Evolutionary conservation across 768 basidiomycete species (phyloP).

Genomic region (Macrocybe gigantea): DNA sequence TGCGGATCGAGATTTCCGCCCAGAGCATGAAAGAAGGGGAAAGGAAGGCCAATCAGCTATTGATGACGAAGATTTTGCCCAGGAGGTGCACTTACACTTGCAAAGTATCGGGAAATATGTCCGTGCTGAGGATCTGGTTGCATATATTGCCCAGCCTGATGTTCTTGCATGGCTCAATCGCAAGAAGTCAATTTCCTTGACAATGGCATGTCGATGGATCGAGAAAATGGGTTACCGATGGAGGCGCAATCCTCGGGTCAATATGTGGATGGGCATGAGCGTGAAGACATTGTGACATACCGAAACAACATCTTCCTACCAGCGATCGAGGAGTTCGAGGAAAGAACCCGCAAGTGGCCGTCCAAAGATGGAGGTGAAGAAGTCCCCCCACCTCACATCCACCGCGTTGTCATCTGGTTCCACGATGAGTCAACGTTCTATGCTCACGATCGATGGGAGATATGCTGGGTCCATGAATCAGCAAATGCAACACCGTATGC

Average conservation of each 20-base stretch:
- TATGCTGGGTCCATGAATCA: constrained; percentile 17
- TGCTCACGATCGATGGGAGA: constrained; percentile 21
- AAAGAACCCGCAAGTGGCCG: constrained; percentile 8
- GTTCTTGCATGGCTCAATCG: constrained; percentile 6
- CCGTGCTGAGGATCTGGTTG: constrained; percentile 14
- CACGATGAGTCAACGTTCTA: constrained; percentile 31
- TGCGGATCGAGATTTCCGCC: too few relatives aligned
- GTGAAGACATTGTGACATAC: constrained; percentile 21
- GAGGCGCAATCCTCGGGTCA: constrained; percentile 12
- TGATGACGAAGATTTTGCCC: constrained; percentile 14
- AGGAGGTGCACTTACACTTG: constrained; percentile 11
- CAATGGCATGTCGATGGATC: constrained; percentile 20
- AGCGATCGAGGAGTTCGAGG: constrained; percentile 8
- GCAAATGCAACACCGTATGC: constrained; percentile 13
- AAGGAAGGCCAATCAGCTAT: too few relatives aligned
- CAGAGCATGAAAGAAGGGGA: too few relatives aligned
- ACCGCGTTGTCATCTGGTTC: constrained; percentile 13
- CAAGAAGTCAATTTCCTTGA: constrained; percentile 6
- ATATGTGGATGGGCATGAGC: constrained; percentile 27
- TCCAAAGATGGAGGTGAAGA: constrained; percentile 14
- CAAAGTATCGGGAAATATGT: constrained; percentile 17
- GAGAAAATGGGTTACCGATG: constrained; percentile 16
- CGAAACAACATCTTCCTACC: constrained; percentile 15
- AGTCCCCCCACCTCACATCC: not conserved
- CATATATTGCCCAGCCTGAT: constrained; percentile 7